Evolutionary conservation across 371 early-diverging fungal genomes (phyloP).

Genomic region (Rhizopus delemar): DNA sequence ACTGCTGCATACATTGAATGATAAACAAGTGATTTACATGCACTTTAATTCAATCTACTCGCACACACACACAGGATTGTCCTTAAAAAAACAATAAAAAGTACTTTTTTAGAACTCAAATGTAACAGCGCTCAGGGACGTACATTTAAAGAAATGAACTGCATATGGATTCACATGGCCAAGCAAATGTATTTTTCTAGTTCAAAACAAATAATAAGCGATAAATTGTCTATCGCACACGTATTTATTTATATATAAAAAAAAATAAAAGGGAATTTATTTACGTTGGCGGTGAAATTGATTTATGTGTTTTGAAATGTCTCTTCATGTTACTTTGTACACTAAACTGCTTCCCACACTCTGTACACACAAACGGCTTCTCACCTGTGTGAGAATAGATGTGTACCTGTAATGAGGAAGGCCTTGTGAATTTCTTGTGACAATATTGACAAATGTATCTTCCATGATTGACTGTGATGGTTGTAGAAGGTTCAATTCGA

Average conservation of each 20-base stretch:
- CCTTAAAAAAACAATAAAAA: background rate
- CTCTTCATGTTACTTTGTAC: constrained; percentile 78
- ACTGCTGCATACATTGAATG: too few relatives aligned
- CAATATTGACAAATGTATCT: constrained; percentile 72
- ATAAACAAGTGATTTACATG: too few relatives aligned
- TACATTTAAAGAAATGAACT: background rate
- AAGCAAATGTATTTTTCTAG: too few relatives aligned
- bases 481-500: constrained; percentile 1
- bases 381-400: constrained; percentile 78
- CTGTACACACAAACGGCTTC: constrained; percentile 68
- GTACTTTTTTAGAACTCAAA: background rate
- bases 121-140: background rate
- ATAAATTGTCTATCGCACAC: too few relatives aligned
- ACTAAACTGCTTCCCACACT: constrained; percentile 70
- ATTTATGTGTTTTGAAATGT: constrained; percentile 54
- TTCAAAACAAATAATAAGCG: too few relatives aligned
- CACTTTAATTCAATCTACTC: too few relatives aligned
- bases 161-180: background rate
- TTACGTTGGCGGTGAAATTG: background rate
- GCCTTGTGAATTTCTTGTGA: constrained; percentile 72
- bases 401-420: constrained; percentile 70
- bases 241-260: too few relatives aligned
- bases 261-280: background rate
- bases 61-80: too few relatives aligned
- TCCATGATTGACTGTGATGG: constrained; percentile 17